Base-by-base conservation (phyloP, 148 eudicot species). In the Agrostemma githago region DNA sequence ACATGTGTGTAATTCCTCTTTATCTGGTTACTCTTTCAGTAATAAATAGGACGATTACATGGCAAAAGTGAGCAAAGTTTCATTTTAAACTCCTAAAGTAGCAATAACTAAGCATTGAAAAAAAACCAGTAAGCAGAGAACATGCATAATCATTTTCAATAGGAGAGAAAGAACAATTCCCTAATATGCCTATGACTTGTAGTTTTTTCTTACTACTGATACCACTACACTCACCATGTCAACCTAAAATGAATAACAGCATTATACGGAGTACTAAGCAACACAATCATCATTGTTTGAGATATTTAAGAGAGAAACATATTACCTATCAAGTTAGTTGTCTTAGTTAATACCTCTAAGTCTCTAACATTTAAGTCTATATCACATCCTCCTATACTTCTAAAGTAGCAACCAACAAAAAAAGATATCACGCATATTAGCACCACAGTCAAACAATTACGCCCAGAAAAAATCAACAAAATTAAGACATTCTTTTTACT, bases 81-180 rank as follows among this genome's bases (percentile, higher is more conserved):
- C 53, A 42, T n/a, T 66, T n/a, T 6, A 66, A 17, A 48, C n/a
- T 34, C 68, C 69, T 51, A 10, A 10, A 48, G 21, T 41, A 41
- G 58, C 58, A 21, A 44, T 26, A 53, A 41, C 61, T 20, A 15
- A 41, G 15, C 42, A 37, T 70, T 41, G n/a, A 12, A 38, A 8
- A 26, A 68, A 46, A 26, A 43, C 37, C 48, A 70, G 75, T 37
- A 4, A 62, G 75, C 74, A 56, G 8, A 54, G 11, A 39, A 38
- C 11, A 57, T 39, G 53, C 26, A 21, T 64, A 19, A 53, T 34
- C 21, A 54, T 54, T 70, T 34, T 14, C 20, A 26, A 34, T 26
- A 53, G 6, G 61, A 14, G 72, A 53, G 72, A 51, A 12, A 12
- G 20, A 3, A 6, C 4, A 10, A 61, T 70, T 61, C 6, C 40